Base-by-base conservation (phyloP, 768 basidiomycete genomes). In the Boletus fagicola region DNA sequence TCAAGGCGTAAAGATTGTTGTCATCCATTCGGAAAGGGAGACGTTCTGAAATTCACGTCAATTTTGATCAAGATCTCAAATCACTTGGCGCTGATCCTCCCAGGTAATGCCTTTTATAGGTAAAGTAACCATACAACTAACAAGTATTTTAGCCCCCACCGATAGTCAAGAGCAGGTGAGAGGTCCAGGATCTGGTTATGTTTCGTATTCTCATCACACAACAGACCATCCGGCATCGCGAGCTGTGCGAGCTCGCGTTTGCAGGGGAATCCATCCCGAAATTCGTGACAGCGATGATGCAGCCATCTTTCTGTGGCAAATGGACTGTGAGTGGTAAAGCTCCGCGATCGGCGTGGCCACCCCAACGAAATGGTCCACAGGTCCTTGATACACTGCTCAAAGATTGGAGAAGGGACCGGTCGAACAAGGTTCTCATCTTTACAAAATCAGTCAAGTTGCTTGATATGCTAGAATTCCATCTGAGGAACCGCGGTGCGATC, bases 391-490 rank as follows among this genome's bases (percentile, higher is more conserved):
- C 77, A 8, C 74, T 90, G 3, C 75, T 98, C 22, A 80, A 79
- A 47, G 80, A 86, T 45, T 86, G 87, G 82, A 80, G 81, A 64
- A 82, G 81, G 62, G 84, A 86, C 47, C 68, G 72, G 18, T 77
- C 80, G 0, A 94, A 91, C 73, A 98, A 97, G 74, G 92, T 97
- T 40, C 77, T 98, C 43, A 86, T 98, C 56, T 98, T 98, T 73
- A 94, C 94, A 3, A 94, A 94, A 69, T 90, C 92, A 1, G 91
- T 95, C 54, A 93, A 94, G 69, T 74, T 98, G 26, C 77, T 98
- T 13, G 87, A 90, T 18, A 92, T 94, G 85, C 73, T 97, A 28
- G 83, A 88, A 36, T 88, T 83, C 63, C 88, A 91, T 69, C 79
- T 94, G 13, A 76, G 76, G n/a, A 74, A 73, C 11, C 75, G 75